Evolutionary conservation across 257 asterid species (phyloP).

Genomic region (Forsythia viridissima): DNA sequence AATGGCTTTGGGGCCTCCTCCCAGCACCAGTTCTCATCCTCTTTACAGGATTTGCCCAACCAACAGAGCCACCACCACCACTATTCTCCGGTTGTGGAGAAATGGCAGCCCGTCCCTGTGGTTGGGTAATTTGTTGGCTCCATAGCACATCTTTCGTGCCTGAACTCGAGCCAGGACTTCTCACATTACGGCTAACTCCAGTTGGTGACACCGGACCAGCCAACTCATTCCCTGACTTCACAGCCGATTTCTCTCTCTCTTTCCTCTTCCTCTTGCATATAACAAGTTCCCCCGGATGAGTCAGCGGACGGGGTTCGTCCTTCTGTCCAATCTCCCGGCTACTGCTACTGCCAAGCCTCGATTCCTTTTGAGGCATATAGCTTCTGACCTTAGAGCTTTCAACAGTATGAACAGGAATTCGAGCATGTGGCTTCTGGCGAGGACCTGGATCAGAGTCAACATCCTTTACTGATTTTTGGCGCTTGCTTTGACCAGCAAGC

Average conservation of each 20-base stretch:
- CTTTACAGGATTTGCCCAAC: slow-evolving; percentile 98
- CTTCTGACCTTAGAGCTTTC: slow-evolving; percentile 52
- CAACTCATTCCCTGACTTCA: slow-evolving; percentile 50
- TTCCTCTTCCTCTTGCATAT: slow-evolving; percentile 93
- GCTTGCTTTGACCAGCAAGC: slow-evolving; percentile 53
- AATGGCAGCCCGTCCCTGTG: slow-evolving; percentile 51
- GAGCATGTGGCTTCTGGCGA: slow-evolving; percentile 63
- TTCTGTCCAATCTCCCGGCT: slow-evolving; percentile 49
- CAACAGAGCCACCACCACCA: slow-evolving; percentile 60
- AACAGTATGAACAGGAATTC: slow-evolving; percentile 41
- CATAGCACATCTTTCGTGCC: slow-evolving; percentile 48
- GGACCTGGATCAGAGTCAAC: slow-evolving; percentile 57
- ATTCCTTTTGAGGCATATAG: slow-evolving; percentile 50
- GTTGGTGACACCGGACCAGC: slow-evolving; percentile 77
- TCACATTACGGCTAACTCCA: slow-evolving; percentile 51
- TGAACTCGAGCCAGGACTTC: slow-evolving; percentile 57
- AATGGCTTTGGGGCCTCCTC: slow-evolving; percentile 82
- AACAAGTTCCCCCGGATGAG: slow-evolving; percentile 93
- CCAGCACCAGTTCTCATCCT: slow-evolving; percentile 81
- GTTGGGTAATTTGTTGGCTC: slow-evolving; percentile 51
- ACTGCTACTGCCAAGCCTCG: slow-evolving; percentile 48
- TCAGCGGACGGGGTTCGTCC: slow-evolving; percentile 54
- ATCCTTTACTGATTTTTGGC: slow-evolving; percentile 50
- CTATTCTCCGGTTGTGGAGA: slow-evolving; percentile 66
- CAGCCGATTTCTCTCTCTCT: slow-evolving; percentile 71